Percentiles rank a stretch among this genome's conserved stretches.
Conservation (phyloP, 2,329 filamentous ascomycete species). For the Zymoseptoria pseudotritici region DNA sequence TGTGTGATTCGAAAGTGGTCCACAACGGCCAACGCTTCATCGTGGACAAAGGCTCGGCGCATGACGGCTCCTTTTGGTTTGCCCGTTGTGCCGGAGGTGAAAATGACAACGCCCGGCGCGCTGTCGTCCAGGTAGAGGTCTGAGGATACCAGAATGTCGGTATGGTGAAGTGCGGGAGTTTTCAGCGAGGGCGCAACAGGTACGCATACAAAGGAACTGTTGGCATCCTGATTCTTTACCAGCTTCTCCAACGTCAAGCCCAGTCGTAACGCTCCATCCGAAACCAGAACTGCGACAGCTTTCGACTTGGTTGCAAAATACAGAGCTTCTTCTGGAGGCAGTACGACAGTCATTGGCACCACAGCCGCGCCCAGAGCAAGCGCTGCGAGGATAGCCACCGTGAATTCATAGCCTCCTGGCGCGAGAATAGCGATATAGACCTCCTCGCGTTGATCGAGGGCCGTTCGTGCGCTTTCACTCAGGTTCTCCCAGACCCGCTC, state of each 20-base stretch:
- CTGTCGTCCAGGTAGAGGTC: conserved; percentile 36
- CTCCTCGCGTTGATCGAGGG: conserved; percentile 30
- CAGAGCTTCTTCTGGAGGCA: conserved; percentile 38
- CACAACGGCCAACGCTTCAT: conserved; percentile 32
- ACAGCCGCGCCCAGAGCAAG: conserved; percentile 41
- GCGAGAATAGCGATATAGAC: conserved; percentile 42
- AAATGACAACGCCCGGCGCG: conserved; percentile 37
- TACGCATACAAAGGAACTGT: conserved; percentile 30
- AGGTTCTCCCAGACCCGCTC: conserved; percentile 30
- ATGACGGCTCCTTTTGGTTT: conserved; percentile 41
- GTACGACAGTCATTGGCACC: conserved; percentile 38
- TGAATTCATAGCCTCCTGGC: conserved; percentile 42
- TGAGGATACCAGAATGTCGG: conserved; percentile 35
- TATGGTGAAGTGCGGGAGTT: conserved; percentile 23
- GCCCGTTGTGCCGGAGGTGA: conserved; percentile 42
- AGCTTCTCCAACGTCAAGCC: conserved; percentile 25
- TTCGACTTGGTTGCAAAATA: conserved; percentile 39
- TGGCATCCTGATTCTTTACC: conserved; percentile 19
- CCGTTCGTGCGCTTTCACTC: conserved; percentile 20
- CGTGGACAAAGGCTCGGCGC: conserved; percentile 36
- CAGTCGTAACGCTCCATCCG: conserved; percentile 27
- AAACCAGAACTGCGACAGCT: conserved; percentile 34
- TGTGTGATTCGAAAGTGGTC: conserved; percentile 33
- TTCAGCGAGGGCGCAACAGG: conserved; percentile 32
- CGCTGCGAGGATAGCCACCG: conserved; percentile 42